Percentiles rank a stretch among this genome's conserved stretches.
Conservation (phyloP, 176 grass and related monocot genomes). For the Oryza coarctata region DNA sequence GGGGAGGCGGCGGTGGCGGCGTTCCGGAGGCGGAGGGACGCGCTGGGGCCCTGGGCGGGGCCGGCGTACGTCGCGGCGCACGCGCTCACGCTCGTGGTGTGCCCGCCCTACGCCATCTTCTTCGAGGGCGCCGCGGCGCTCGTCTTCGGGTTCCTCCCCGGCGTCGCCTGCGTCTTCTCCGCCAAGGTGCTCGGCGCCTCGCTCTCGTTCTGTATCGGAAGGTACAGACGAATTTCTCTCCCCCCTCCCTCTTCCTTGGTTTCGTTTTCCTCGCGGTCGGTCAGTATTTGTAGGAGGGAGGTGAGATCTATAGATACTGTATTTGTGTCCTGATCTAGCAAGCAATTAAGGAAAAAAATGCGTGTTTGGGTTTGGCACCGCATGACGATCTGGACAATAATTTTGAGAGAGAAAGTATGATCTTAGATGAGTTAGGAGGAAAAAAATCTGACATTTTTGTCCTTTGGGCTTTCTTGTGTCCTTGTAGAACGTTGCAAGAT, state of each 20-base stretch:
- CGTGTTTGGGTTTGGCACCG: neutral
- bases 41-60: conserved; percentile 75
- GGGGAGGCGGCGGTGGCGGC: conserved; percentile 49
- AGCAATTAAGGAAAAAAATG: neutral
- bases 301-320: conserved; percentile 20
- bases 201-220: conserved; percentile 98
- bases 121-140: conserved; percentile 83
- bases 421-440: neutral
- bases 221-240: conserved; percentile 25
- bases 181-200: conserved; percentile 95
- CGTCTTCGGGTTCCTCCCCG: conserved; percentile 85
- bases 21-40: conserved; percentile 37
- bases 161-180: conserved; percentile 83
- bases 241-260: neutral
- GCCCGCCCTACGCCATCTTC: conserved; percentile 87
- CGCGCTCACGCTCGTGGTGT: conserved; percentile 81
- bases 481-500: neutral
- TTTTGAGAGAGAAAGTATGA: neutral
- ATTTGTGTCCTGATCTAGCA: neutral
- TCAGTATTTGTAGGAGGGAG: neutral
- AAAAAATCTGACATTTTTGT: neutral
- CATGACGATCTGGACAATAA: neutral
- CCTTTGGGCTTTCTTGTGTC: neutral
- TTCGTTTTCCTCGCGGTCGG: neutral
- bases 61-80: conserved; percentile 74